Conservation (phyloP, 2,329 filamentous ascomycete genomes). For the Fusarium cicatricum region DNA sequence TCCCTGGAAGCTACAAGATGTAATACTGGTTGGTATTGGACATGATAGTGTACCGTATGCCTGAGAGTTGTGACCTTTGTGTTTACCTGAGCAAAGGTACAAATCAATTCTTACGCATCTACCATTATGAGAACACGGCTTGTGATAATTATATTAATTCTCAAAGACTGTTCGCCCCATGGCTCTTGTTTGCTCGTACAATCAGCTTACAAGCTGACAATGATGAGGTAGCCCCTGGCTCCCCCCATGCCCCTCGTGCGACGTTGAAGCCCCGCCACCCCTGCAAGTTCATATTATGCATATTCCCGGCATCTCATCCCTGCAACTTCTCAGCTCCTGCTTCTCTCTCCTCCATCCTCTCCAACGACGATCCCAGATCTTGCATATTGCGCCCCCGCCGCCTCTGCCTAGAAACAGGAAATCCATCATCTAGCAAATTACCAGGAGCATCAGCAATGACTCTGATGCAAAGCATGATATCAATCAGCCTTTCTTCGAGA, state of each 20-base stretch:
- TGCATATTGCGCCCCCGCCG: slow-evolving; percentile 3
- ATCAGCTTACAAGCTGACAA: slow-evolving; percentile 12
- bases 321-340: slow-evolving; percentile 1
- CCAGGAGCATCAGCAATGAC: slow-evolving; percentile 25
- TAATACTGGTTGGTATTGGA: too few relatives aligned
- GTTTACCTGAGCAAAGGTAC: too few relatives aligned
- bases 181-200: slow-evolving; percentile 11
- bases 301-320: slow-evolving; percentile 25
- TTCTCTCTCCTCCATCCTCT: background rate
- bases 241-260: slow-evolving; percentile 23
- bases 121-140: too few relatives aligned
- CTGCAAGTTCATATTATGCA: slow-evolving; percentile 36
- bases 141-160: too few relatives aligned
- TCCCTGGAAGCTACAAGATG: too few relatives aligned
- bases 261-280: slow-evolving; percentile 20
- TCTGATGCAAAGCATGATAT: slow-evolving; percentile 5
- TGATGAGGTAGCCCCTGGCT: slow-evolving; percentile 11
- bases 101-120: too few relatives aligned
- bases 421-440: slow-evolving; percentile 20
- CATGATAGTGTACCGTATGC: too few relatives aligned
- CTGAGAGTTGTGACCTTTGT: too few relatives aligned
- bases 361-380: slow-evolving; percentile 15
- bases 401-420: slow-evolving; percentile 7
- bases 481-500: slow-evolving; percentile 7
- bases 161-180: background rate